These are phyloP conservation scores for Pyrus pyrifolia DNA, from an alignment of 306 rosid genomes.

Conservation along the genomic window DNA sequence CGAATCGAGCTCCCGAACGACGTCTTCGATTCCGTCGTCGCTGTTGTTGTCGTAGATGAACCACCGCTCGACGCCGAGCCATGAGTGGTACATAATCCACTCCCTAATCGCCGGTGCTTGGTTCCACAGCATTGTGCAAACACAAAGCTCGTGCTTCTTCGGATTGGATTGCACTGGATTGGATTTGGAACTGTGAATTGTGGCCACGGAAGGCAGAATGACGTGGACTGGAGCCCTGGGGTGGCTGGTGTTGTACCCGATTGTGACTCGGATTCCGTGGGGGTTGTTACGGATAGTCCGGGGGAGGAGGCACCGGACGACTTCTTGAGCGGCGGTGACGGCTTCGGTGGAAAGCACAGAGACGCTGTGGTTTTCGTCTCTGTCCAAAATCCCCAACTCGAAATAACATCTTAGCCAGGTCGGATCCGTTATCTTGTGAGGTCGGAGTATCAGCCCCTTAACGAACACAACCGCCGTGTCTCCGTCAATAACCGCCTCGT, in stretches of 20 bases:
- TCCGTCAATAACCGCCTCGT: slow-evolving; percentile 71
- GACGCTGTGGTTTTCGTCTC: slow-evolving; percentile 20
- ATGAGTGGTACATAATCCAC: slow-evolving; percentile 87
- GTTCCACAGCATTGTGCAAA: slow-evolving; percentile 93
- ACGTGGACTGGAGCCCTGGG: slow-evolving; percentile 22
- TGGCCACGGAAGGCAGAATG: slow-evolving; percentile 63
- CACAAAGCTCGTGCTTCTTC: slow-evolving; percentile 66
- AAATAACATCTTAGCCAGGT: slow-evolving; percentile 59
- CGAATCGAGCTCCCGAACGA: slow-evolving; percentile 44
- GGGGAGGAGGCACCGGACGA: slow-evolving; percentile 75
- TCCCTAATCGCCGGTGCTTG: slow-evolving; percentile 73
- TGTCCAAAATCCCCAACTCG: slow-evolving; percentile 19
- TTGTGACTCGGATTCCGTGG: slow-evolving; percentile 53
- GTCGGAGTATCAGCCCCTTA: slow-evolving; percentile 80
- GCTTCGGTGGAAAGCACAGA: slow-evolving; percentile 43
- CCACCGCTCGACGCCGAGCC: slow-evolving; percentile 95
- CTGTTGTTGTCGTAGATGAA: slow-evolving; percentile 93
- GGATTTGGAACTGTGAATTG: slow-evolving; percentile 18
- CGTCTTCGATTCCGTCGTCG: slow-evolving; percentile 64
- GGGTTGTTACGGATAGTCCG: slow-evolving; percentile 29
- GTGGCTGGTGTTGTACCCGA: slow-evolving; percentile 30
- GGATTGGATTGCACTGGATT: slow-evolving; percentile 4
- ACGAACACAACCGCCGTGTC: slow-evolving; percentile 67
- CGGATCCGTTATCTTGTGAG: slow-evolving; percentile 78
- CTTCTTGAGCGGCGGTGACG: slow-evolving; percentile 75